Base-by-base conservation (phyloP, 1,139 yeast species). In the Yarrowia galli region DNA sequence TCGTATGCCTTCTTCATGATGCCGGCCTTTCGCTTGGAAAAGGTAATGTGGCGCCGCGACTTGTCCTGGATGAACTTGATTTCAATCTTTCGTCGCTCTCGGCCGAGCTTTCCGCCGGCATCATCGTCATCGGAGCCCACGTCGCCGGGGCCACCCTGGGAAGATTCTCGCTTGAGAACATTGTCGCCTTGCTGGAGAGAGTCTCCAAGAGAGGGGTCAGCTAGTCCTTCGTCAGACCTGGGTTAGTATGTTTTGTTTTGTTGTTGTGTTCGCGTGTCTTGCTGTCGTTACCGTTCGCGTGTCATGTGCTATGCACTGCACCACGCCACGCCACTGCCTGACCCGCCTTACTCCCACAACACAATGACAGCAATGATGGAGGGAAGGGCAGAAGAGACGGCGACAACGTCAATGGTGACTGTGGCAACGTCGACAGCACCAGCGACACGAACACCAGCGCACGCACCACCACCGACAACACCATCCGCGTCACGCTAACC, bases 1-100 rank as follows among this genome's bases (percentile, higher is more conserved):
- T 95, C 99, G 80, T 95, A 95, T 20, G 99, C 99, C 82, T 95
- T 81, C 81, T 95, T 95, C 99, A 95, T 95, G 75, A 95, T 95
- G 72, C 99, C 99, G 54, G 98, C 98, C 80, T 95, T 93, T 80
- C 99, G 90, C 82, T 95, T 95, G 67, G 97, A 91, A 75, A 95
- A 95, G 35, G 99, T 95, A 74, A 95, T 95, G 80, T 95, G 99
- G 76, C 99, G 92, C 79, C 98, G 88, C 40, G 97, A 91, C 81
- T 95, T 95, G 80, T 95, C 98, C 80, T 93, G 97, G 75, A 95
- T 95, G 77, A 95, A 95, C 82, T 92, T 92, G 79, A 95, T 95
- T 79, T 95, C 98, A 77, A 95, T 95, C 81, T 95, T 95, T 81
- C 98, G 89, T 80, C 98, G 87, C 80, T 95, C 98, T 76, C 92